Evolutionary conservation across 164 flowering plant genomes (phyloP).

Genomic region (Piper betle): DNA sequence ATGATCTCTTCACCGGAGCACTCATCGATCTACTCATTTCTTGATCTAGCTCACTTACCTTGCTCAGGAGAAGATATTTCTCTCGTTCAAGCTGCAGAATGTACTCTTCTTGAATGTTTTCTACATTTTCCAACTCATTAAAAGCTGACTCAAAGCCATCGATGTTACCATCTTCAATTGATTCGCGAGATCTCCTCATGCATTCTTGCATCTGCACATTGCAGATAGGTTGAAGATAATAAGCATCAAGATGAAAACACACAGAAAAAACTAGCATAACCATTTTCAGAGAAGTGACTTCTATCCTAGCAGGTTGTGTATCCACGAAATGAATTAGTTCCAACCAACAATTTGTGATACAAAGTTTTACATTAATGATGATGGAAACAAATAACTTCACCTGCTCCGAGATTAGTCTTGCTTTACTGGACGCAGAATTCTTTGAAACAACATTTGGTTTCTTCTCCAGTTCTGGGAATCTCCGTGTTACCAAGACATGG

Average conservation of each 20-base stretch:
- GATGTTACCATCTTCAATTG: constrained; percentile 39
- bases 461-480: constrained; percentile 45
- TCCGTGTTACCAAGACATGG: constrained; percentile 63
- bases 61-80: constrained; percentile 55
- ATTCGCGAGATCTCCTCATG: constrained; percentile 33
- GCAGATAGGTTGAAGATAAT: too few species aligned
- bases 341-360: background rate
- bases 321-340: too few species aligned
- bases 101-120: constrained; percentile 54
- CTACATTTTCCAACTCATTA: constrained; percentile 55
- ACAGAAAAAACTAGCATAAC: background rate
- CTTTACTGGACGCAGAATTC: constrained; percentile 24
- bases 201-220: constrained; percentile 43
- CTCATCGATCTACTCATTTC: constrained; percentile 27
- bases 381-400: constrained; percentile 14
- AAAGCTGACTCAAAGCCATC: constrained; percentile 42
- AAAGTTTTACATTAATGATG: too few species aligned
- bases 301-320: too few species aligned
- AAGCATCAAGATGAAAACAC: background rate
- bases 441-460: constrained; percentile 37
- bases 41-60: constrained; percentile 69
- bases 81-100: constrained; percentile 80
- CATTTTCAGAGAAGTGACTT: too few species aligned
- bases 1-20: background rate
- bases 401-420: constrained; percentile 45